Base-by-base conservation (phyloP, 2,329 filamentous ascomycete species). In the Alternaria triticina region DNA sequence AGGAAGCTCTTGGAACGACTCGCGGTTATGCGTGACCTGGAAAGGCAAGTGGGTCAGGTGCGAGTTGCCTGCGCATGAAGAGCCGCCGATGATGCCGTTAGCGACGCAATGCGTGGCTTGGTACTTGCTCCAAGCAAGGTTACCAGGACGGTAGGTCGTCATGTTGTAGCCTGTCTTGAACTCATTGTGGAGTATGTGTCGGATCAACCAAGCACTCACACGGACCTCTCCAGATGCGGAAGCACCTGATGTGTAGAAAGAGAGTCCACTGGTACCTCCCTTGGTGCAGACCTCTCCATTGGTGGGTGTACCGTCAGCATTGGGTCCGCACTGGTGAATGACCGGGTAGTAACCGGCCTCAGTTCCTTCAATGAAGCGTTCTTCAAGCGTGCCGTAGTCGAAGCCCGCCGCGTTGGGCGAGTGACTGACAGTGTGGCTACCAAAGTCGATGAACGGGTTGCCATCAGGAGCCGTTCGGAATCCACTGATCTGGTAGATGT, bases 111-210 rank as follows among this genome's bases (percentile, higher is more conserved):
- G 55, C 2, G 60, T 33, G 10, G 60, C 30, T 28, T 62, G 60
- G 27, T 62, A 62, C n/a, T 59, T 62, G 22, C 44, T 62, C 60
- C 60, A 62, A 3, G 60, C 56, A 59, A 62, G 60, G 10, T 62
- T 59, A 13, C 60, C 60, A 1, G 60, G 60, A 30, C 60, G 60
- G 2, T 62, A 62, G 43, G 49, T 50, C 5, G 60, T 62, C 43
- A 62, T 52, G 44, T 59, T 62, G 49, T 62, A 59, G 23, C 54
- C 54, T 10, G 60, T 62, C 30, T 62, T 59, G 49, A 54, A 62
- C 10, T 40, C 50, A 50, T 62, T 50, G 6, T 50, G 27, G 9
- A 62, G 56, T 44, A 62, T 44, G 22, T 62, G 40, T 28, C 60
- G 30, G 17, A 62, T 62, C n/a, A 62, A 20, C 15, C 44, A 62